Conservation (phyloP, 2,329 filamentous ascomycete species). For the Scedosporium aurantiacum region DNA sequence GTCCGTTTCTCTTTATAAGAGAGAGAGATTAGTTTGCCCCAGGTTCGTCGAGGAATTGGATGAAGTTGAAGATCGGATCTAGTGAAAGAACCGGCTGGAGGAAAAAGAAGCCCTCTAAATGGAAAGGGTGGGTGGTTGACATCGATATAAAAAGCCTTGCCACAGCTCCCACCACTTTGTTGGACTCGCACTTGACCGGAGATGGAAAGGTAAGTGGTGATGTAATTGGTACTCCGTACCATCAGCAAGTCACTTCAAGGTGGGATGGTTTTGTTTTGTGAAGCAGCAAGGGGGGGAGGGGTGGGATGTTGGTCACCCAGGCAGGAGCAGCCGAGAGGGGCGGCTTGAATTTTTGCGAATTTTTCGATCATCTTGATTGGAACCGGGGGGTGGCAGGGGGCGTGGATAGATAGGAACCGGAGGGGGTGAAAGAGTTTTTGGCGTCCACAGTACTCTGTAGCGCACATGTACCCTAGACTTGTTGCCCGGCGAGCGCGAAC, state of each 20-base stretch:
- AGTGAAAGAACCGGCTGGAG: background rate
- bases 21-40: background rate
- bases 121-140: background rate
- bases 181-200: background rate
- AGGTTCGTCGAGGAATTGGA: background rate
- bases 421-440: background rate
- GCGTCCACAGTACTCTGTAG: background rate
- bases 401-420: background rate
- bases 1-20: background rate
- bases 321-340: background rate
- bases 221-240: conserved; percentile 6
- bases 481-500: background rate
- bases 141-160: conserved; percentile 1
- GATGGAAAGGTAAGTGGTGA: conserved; percentile 2
- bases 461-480: background rate
- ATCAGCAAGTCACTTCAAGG: conserved; percentile 3
- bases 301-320: background rate
- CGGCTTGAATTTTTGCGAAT: background rate
- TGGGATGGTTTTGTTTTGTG: conserved; percentile 3
- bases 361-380: background rate
- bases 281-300: background rate
- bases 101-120: background rate
- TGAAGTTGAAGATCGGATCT: background rate
- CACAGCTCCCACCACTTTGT: background rate
- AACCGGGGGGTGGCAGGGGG: background rate